phyloP scores from a whole-genome alignment of 306 rosid species.

The Vachellia collinsii region DNA sequence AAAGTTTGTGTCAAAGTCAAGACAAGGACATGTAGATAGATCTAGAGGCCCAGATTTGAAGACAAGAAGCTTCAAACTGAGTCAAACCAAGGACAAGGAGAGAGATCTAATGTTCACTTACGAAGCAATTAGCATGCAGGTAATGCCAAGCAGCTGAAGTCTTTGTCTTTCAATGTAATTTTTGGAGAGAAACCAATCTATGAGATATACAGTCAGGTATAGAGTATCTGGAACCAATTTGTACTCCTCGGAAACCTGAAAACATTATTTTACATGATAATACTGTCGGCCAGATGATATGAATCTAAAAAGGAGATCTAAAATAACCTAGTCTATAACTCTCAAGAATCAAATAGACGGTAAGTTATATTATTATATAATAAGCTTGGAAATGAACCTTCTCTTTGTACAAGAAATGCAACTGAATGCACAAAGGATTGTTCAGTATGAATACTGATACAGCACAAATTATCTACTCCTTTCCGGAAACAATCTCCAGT shows the following conservation, averaged over 20 bases:
- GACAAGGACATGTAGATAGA: background rate
- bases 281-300: background rate
- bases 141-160: constrained; percentile 93
- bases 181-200: constrained; percentile 85
- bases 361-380: background rate
- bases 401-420: background rate
- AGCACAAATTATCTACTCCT: background rate
- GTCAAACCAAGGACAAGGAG: background rate
- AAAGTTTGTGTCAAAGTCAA: background rate
- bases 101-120: constrained; percentile 46
- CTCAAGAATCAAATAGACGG: background rate
- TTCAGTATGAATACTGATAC: background rate
- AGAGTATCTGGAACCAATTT: constrained; percentile 77
- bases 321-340: background rate
- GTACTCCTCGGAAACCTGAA: constrained; percentile 93
- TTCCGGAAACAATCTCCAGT: background rate
- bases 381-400: background rate
- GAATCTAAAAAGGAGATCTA: background rate
- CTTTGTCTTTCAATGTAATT: constrained; percentile 67
- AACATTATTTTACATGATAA: constrained; percentile 10
- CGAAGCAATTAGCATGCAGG: constrained; percentile 97
- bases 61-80: background rate
- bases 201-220: constrained; percentile 78
- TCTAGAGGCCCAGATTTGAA: background rate
- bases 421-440: background rate